Evolutionary conservation across 2,329 filamentous ascomycete genomes (phyloP), one percentile per base, ranked within the genome.

Genomic region (Didymella sp.): DNA sequence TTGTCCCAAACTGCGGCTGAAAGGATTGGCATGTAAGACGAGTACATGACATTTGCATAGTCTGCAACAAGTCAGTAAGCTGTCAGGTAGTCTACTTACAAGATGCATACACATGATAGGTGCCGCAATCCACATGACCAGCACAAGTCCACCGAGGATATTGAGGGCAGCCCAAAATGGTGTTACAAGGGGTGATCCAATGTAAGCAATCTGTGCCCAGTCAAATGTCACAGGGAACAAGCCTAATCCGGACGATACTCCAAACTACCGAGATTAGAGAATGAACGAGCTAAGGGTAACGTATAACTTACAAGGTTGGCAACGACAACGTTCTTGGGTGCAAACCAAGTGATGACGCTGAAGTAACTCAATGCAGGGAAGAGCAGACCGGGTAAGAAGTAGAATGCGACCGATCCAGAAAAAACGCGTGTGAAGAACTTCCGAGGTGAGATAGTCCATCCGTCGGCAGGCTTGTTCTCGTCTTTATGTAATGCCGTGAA

Each of bases 81-180:
- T 31, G 3, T 6, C 4, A 8, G 4, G 9, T 6, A n/a, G 19
- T 21, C 17, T 21, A n/a, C 3, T 15, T 15, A 13, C 11, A 30
- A 17, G 9, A 17, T 24, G 67, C 78, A 59, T 73, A 82, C 80
- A 94, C 68, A 91, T 83, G 31, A 94, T 83, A 0, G 91, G 91
- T 1, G 91, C 90, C 28, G 90, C 77, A 51, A 94, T 84, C 91
- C 91, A 95, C 88, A 95, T 94, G 49, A 95, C 89, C 44, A 92
- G 78, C 2, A 92, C 86, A 46, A 95, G 80, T 5, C 91, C 91
- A 56, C 88, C 89, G 25, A 95, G 85, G 33, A 95, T 91, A 68
- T 95, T 95, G 77, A 93, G 86, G 8, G 91, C 89, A 37, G 91
- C 89, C 91, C 91, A 92, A 75, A 94, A 95, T 0, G 91, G 91